Conservation (phyloP, 2,329 filamentous ascomycete species). For the Talaromyces sp. region DNA sequence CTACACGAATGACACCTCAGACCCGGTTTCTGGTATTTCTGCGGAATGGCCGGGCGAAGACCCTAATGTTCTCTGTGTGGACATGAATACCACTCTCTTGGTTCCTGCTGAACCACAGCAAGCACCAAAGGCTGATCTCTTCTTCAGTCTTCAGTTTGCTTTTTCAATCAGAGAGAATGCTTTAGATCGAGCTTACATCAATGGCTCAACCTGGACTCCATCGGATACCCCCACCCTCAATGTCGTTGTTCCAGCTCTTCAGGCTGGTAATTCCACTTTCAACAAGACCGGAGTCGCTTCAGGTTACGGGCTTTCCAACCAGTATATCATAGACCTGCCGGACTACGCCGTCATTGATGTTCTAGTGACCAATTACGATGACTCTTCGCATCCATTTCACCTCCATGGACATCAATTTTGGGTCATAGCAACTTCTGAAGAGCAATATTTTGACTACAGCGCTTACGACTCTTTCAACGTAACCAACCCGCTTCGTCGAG, state of each 20-base stretch:
- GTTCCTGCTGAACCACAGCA: not conserved
- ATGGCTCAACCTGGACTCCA: constrained; percentile 2
- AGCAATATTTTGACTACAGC: constrained; percentile 6
- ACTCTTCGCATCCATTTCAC: constrained; percentile 35
- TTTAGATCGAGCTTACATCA: constrained; percentile 9
- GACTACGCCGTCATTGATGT: constrained; percentile 12
- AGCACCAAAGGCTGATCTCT: constrained; percentile 6
- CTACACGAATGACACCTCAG: constrained; percentile 1
- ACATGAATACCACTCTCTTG: constrained; percentile 7
- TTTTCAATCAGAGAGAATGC: constrained; percentile 6
- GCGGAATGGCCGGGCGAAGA: constrained; percentile 2
- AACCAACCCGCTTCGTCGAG: constrained; percentile 14
- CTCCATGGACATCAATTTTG: constrained; percentile 44
- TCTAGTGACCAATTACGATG: constrained; percentile 13
- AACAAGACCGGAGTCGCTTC: constrained; percentile 7
- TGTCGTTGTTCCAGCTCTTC: constrained; percentile 1
- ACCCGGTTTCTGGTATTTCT: not conserved
- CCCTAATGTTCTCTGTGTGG: constrained; percentile 5
- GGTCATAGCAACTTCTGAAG: constrained; percentile 23
- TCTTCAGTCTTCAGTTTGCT: constrained; percentile 5
- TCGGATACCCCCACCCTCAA: constrained; percentile 8
- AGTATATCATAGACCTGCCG: constrained; percentile 7
- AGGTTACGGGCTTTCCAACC: constrained; percentile 3
- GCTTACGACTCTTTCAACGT: constrained; percentile 6
- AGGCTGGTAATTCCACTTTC: constrained; percentile 9